Evolutionary conservation across 345 rosid genomes (phyloP).

Genomic region (Brassica incana): DNA sequence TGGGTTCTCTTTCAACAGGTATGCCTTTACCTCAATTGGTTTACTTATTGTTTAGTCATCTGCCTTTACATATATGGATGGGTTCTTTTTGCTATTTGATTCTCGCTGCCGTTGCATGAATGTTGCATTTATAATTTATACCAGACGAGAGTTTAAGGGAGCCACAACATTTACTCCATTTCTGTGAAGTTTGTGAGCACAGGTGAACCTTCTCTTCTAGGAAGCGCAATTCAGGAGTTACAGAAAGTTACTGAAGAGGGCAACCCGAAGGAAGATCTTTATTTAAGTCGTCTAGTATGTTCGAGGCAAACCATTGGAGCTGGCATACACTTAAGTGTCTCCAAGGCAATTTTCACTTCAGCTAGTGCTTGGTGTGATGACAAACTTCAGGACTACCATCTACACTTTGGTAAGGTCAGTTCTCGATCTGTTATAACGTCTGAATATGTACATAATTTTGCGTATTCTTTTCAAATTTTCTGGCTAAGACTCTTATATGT

Average conservation of each 20-base stretch:
- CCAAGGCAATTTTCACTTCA: conserved; percentile 58
- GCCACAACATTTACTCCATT: conserved; percentile 24
- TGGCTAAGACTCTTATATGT: conserved; percentile 7
- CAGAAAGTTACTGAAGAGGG: conserved; percentile 54
- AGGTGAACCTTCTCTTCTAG: conserved; percentile 66
- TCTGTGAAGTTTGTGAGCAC: conserved; percentile 71
- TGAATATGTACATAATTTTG: not conserved
- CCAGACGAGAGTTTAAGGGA: conserved; percentile 15
- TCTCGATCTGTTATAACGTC: conserved; percentile 24
- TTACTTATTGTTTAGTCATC: conserved; percentile 10
- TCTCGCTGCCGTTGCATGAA: not conserved
- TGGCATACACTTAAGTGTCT: conserved; percentile 48
- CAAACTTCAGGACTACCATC: conserved; percentile 82
- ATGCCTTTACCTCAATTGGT: conserved; percentile 29
- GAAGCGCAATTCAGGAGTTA: conserved; percentile 58
- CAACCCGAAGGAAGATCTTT: conserved; percentile 56
- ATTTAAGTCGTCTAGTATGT: conserved; percentile 60
- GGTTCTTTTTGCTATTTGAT: not conserved
- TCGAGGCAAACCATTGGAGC: conserved; percentile 46
- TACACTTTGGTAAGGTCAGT: conserved; percentile 73
- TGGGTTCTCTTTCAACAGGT: conserved; percentile 94
- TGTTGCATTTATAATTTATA: not conserved
- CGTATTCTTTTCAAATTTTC: not conserved
- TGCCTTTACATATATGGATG: conserved; percentile 11
- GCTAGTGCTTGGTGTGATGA: conserved; percentile 75